Conservation (phyloP, 2,329 filamentous ascomycete species). For the Passalora sequoiae region DNA sequence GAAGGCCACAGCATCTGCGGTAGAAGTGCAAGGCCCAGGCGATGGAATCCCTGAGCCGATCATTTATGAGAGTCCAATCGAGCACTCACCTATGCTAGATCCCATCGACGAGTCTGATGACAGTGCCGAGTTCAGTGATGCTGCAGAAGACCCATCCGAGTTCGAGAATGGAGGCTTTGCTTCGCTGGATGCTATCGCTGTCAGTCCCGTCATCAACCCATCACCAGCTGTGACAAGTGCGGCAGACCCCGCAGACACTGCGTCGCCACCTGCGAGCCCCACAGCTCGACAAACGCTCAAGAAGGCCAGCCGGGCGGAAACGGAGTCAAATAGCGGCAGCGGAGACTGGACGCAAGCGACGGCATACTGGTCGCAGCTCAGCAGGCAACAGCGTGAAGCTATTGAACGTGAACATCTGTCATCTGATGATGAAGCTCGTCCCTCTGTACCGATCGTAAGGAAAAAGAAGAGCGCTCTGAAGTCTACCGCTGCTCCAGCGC, state of each 20-base stretch:
- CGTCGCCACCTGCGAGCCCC: slow-evolving; percentile 27
- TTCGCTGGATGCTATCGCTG: slow-evolving; percentile 67
- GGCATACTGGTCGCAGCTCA: slow-evolving; percentile 64
- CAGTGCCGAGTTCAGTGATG: slow-evolving; percentile 67
- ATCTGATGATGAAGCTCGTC: slow-evolving; percentile 28
- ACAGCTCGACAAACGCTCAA: slow-evolving; percentile 13
- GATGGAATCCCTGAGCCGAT: slow-evolving; percentile 11
- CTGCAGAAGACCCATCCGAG: slow-evolving; percentile 67
- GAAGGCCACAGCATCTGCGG: slow-evolving; percentile 6
- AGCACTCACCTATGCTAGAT: slow-evolving; percentile 15
- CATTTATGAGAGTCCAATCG: slow-evolving; percentile 12
- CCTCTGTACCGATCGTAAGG: slow-evolving; percentile 30
- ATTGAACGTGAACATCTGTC: slow-evolving; percentile 51
- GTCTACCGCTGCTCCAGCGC: slow-evolving; percentile 9
- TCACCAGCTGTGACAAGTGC: slow-evolving; percentile 6
- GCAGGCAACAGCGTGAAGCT: slow-evolving; percentile 57
- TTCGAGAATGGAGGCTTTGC: slow-evolving; percentile 62
- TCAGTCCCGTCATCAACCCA: slow-evolving; percentile 46
- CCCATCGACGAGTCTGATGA: slow-evolving; percentile 39
- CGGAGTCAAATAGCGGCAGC: slow-evolving; percentile 3
- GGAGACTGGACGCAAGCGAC: slow-evolving; percentile 64
- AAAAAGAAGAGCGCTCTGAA: slow-evolving; percentile 38
- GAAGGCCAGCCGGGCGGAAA: slow-evolving; percentile 2
- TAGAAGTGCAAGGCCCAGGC: slow-evolving; percentile 2
- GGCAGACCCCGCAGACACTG: slow-evolving; percentile 7